Base-by-base conservation (phyloP, 139 green algal species). In the Picochlorum costavermella region DNA sequence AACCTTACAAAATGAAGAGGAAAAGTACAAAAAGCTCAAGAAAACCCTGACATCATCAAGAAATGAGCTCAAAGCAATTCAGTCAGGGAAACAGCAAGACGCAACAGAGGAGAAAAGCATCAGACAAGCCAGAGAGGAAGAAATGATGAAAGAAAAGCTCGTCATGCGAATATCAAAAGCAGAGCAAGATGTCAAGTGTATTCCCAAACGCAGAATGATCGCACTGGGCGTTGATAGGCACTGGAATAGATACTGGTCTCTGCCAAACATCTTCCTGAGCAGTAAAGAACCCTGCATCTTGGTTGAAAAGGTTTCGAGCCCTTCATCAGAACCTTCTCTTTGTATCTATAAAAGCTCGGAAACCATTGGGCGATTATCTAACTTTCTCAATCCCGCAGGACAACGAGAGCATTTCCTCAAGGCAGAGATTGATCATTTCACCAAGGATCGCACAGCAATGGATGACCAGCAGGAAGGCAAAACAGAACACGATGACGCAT, bases 171-270 rank as follows among this genome's bases (percentile, higher is more conserved):
- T 86, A 28, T 64, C 69, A 45, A 46, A 69, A 43, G 71, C 84
- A 59, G 78, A 85, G 61, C 40, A 66, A 14, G 29, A 70, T 29
- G 45, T 76, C 5, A 23, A 29, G 13, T 33, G 68, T 48, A 50
- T 76, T 29, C 29, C 44, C 10, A 56, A 16, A 50, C 16, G 16
- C n/a, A 45, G 70, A 25, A 57, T 76, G 30, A 63, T 69, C 9
- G 44, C 73, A 25, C 51, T 88, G 16, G 84, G 84, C 0, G 68
- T 77, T 30, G 84, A 90, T 45, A 67, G 83, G 0, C 74, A 78
- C 48, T 79, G 71, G 44, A 85, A 80, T 61, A 82, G 76, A 12
- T 89, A 83, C 43, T 87, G 79, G 79, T 43, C 77, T 53, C 48
- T 88, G 44, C 70, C 64, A 11, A 40, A 40, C 33, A 40, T 40